Conservation (phyloP, 192 early-diverging fungal species). For the Piromyces finnis region DNA sequence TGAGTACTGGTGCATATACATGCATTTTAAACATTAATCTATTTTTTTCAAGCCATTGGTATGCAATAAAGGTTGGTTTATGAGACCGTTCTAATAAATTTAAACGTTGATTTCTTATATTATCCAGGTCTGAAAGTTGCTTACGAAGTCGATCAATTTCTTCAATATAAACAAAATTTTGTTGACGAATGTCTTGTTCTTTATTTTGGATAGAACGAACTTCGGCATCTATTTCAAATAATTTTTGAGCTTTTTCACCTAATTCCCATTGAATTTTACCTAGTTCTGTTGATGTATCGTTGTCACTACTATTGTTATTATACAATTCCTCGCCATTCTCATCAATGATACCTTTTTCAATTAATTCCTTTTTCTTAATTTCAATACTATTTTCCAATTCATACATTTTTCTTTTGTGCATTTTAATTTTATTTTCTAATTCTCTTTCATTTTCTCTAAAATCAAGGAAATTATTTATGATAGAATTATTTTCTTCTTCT, state of each 20-base stretch:
- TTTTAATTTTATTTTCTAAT: not conserved
- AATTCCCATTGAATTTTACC: not conserved
- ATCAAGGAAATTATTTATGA: not conserved
- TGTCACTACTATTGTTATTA: not conserved
- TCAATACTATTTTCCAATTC: not conserved
- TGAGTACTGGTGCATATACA: slow-evolving; percentile 51
- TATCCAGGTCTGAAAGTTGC: slow-evolving; percentile 38
- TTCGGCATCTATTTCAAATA: not conserved
- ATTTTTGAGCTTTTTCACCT: not conserved
- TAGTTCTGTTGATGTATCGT: not conserved
- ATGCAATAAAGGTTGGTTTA: slow-evolving; percentile 34
- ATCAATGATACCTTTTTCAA: not conserved
- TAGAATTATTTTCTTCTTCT: not conserved
- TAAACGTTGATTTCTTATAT: slow-evolving; percentile 30
- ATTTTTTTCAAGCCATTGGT: slow-evolving; percentile 52
- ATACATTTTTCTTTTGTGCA: not conserved
- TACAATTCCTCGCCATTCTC: not conserved
- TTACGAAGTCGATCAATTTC: not conserved
- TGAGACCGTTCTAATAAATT: slow-evolving; percentile 21
- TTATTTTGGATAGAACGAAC: not conserved
- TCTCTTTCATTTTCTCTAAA: not conserved
- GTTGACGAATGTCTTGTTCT: not conserved
- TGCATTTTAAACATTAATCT: slow-evolving; percentile 35
- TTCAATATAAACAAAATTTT: not conserved
- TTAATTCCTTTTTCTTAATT: not conserved